Base-by-base conservation (phyloP, 2,329 filamentous ascomycete genomes). In the Polytolypa hystricis region DNA sequence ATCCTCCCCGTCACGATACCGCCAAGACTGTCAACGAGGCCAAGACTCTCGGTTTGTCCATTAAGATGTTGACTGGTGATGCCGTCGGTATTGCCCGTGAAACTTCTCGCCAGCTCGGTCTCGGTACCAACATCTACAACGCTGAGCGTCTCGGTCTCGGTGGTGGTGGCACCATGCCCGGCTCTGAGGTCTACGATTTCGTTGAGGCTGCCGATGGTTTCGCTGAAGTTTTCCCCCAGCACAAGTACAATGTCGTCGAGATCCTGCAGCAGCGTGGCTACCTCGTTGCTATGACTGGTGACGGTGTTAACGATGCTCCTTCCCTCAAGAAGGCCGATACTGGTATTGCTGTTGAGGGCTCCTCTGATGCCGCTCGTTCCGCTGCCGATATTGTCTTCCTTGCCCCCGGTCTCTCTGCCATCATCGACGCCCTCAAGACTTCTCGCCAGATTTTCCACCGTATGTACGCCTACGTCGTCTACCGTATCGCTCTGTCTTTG, bases 21-120 rank as follows among this genome's bases (percentile, higher is more conserved):
- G 84, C 79, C 53, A 83, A 84, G 61, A 93, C 86, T 43, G 83
- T 93, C 66, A 81, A 83, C 61, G 85, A 93, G 65, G 85, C 85
- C 55, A 89, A 91, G 72, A 73, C 70, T 46, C 77, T 93, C 41
- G 85, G 85, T 70, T 71, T 93, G 43, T 86, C 81, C 49, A 86
- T 93, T 66, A 93, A 93, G 74, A 93, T 93, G 84, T 75, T 93
- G 67, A 93, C 86, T 65, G 85, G 85, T 73, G 85, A 93, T 58
- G 84, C 86, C 48, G 85, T 93, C 57, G 86, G 84, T 62, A 93
- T 93, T 60, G 85, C 85, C 51, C 80, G 83, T 68, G 85, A 93
- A 65, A 93, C 84, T 50, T 91, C 84, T 37, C 83, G 84, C 54
- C 84, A 91, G 65, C 81, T 93, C 47, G 84, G 85, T 69, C 79